Evolutionary conservation across 2,329 filamentous ascomycete genomes (phyloP).

Genomic region (Phaeomoniella chlamydospora): DNA sequence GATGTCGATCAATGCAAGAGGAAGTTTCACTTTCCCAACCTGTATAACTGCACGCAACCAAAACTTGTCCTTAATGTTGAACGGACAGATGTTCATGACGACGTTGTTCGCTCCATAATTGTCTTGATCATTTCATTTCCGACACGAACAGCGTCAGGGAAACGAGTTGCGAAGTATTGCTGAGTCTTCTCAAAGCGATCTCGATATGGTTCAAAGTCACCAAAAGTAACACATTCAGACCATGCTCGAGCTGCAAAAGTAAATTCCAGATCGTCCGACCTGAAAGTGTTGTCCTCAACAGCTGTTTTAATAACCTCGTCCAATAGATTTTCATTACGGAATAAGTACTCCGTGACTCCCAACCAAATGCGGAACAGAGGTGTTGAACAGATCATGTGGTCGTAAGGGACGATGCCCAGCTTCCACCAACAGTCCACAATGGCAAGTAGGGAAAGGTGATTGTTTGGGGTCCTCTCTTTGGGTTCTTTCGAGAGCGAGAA

Average conservation of each 20-base stretch:
- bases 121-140: slow-evolving; percentile 97
- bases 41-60: too few species aligned
- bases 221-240: slow-evolving; percentile 83
- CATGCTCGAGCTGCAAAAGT: slow-evolving; percentile 92
- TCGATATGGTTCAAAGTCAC: slow-evolving; percentile 84
- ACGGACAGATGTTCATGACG: too few species aligned
- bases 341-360: slow-evolving; percentile 92
- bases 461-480: slow-evolving; percentile 64
- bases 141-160: slow-evolving; percentile 71
- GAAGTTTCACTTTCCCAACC: too few species aligned
- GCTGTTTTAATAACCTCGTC: slow-evolving; percentile 77
- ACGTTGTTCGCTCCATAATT: slow-evolving; percentile 62
- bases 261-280: slow-evolving; percentile 93
- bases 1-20: too few species aligned
- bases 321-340: slow-evolving; percentile 66
- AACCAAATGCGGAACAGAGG: slow-evolving; percentile 94
- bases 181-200: slow-evolving; percentile 87
- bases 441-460: slow-evolving; percentile 80
- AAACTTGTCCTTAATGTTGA: too few species aligned
- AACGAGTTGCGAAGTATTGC: slow-evolving; percentile 78
- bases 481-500: slow-evolving; percentile 68
- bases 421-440: slow-evolving; percentile 99
- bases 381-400: slow-evolving; percentile 99
- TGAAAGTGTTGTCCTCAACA: slow-evolving; percentile 77
- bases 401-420: slow-evolving; percentile 85